Evolutionary conservation across 768 basidiomycete species (phyloP).

Genomic region (Xerocomellus intermedius): DNA sequence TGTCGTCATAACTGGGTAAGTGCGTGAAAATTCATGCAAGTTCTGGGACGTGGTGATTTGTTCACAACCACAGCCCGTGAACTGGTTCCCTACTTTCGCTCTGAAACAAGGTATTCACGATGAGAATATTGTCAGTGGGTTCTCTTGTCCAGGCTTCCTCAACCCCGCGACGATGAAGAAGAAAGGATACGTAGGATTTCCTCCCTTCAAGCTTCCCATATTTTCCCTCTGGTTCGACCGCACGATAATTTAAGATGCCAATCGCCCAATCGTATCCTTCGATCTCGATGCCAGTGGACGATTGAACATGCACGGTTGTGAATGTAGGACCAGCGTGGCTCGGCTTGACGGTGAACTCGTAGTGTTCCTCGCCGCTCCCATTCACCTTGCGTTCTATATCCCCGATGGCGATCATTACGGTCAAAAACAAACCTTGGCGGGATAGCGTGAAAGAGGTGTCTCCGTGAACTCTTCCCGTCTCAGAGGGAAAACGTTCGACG

Average conservation of each 20-base stretch:
- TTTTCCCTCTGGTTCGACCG: conserved; percentile 7
- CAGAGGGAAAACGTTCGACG: conserved; percentile 2
- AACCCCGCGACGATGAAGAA: conserved; percentile 4
- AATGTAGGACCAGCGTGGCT: conserved; percentile 8
- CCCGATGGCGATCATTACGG: conserved; percentile 11
- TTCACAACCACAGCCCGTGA: conserved; percentile 10
- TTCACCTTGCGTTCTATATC: not conserved
- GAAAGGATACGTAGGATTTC: conserved; percentile 13
- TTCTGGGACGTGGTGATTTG: too few species aligned
- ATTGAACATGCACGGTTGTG: not conserved
- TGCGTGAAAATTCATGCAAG: too few species aligned
- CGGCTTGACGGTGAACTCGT: conserved; percentile 10
- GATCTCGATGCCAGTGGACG: not conserved
- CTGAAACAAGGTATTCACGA: conserved; percentile 12
- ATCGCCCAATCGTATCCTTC: conserved; percentile 11
- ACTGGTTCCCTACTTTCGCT: conserved; percentile 13
- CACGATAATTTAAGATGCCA: conserved; percentile 14
- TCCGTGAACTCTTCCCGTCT: conserved; percentile 11
- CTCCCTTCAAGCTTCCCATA: conserved; percentile 10
- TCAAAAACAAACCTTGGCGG: conserved; percentile 15
- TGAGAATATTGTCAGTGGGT: conserved; percentile 14
- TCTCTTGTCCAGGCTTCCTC: conserved; percentile 11
- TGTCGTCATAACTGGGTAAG: too few species aligned
- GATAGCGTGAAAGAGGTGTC: conserved; percentile 14
- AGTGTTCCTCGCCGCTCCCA: not conserved